These are phyloP conservation scores for Ceratonia siliqua DNA, from an alignment of 306 rosid species.

Conservation along the genomic window DNA sequence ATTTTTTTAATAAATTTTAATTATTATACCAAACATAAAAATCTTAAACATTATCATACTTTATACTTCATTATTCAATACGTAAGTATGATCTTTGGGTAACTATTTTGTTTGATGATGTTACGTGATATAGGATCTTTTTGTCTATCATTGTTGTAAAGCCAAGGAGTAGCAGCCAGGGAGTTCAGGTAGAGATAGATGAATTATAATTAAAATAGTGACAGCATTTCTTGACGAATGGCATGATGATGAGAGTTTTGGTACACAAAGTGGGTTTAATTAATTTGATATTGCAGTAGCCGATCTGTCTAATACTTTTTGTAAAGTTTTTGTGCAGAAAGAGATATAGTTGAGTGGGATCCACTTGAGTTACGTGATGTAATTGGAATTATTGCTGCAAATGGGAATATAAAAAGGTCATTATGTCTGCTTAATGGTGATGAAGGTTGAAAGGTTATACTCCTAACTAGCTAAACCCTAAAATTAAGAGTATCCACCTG, in stretches of 20 bases:
- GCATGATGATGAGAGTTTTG: slow-evolving; percentile 27
- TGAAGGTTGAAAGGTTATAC: slow-evolving; percentile 27
- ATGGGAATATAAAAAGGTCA: slow-evolving; percentile 34
- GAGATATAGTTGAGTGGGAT: slow-evolving; percentile 34
- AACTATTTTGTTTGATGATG: background rate
- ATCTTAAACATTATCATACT: too few species aligned
- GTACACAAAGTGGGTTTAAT: slow-evolving; percentile 29
- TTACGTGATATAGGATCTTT: background rate
- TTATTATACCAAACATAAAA: too few species aligned
- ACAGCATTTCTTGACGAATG: slow-evolving; percentile 6
- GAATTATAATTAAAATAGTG: slow-evolving; percentile 4
- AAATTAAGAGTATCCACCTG: slow-evolving; percentile 41
- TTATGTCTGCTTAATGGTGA: slow-evolving; percentile 39
- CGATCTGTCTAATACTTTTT: slow-evolving; percentile 41
- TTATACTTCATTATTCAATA: too few species aligned
- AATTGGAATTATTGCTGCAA: slow-evolving; percentile 44
- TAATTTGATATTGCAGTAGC: slow-evolving; percentile 29
- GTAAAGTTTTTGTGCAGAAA: slow-evolving; percentile 31
- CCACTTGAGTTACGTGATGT: slow-evolving; percentile 34
- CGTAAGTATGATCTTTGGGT: too few species aligned
- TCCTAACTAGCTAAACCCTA: slow-evolving; percentile 35
- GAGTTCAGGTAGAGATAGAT: slow-evolving; percentile 38
- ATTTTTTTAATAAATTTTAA: too few species aligned
- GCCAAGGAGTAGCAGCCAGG: slow-evolving; percentile 37
- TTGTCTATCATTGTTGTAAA: background rate